Percentiles rank a stretch among this genome's conserved stretches.
Evolutionary conservation across 352 stramenopile species (phyloP).

Genomic region (Chrysophaeum taylorii): DNA sequence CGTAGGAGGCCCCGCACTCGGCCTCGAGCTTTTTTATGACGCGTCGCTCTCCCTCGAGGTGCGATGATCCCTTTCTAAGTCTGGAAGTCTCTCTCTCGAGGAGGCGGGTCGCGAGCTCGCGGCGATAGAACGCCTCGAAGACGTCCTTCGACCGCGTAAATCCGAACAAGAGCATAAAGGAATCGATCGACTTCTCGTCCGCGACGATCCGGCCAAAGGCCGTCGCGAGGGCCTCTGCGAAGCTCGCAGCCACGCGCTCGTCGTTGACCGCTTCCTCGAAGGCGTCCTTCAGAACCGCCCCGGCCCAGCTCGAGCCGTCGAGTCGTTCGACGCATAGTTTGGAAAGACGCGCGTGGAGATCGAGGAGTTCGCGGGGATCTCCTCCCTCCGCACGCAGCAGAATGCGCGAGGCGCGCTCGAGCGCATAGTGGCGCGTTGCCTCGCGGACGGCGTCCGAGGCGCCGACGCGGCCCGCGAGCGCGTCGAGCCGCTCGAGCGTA

Average conservation of each 20-base stretch:
- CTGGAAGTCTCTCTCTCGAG: conserved; percentile 54
- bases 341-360: too few species aligned
- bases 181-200: conserved; percentile 68
- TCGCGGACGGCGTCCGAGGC: not conserved
- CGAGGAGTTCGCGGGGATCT: too few species aligned
- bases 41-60: conserved; percentile 83
- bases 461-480: not conserved
- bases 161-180: conserved; percentile 88
- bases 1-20: conserved; percentile 93
- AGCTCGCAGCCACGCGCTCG: not conserved
- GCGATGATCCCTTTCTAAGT: conserved; percentile 43
- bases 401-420: not conserved
- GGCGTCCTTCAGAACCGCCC: not conserved
- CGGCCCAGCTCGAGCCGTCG: not conserved
- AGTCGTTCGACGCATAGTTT: too few species aligned
- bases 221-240: conserved; percentile 33
- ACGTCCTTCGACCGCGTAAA: conserved; percentile 94
- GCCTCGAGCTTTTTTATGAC: conserved; percentile 95
- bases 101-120: conserved; percentile 89
- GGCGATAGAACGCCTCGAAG: conserved; percentile 98
- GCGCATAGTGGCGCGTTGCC: not conserved
- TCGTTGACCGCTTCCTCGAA: conserved; percentile 6
- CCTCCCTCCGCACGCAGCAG: not conserved
- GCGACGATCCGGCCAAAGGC: conserved; percentile 67
- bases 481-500: not conserved